A percentile compares a stretch with the other conserved stretches of the same genome.
Evolutionary conservation across 2,329 filamentous ascomycete species (phyloP).

Genomic region (Monosporascus ibericus): DNA sequence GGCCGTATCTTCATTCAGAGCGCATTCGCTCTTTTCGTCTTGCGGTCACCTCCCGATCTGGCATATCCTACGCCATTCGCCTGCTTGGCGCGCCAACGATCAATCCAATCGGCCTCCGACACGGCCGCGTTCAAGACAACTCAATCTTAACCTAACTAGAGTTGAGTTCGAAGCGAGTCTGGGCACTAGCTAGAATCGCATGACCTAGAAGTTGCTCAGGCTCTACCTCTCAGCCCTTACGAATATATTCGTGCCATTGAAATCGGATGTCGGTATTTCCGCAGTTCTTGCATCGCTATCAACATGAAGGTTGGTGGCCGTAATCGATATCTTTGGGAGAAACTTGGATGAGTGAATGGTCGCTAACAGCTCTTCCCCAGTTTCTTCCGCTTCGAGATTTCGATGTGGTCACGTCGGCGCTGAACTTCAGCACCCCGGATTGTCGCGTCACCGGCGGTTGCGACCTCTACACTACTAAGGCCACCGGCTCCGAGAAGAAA

Average conservation of each 20-base stretch:
- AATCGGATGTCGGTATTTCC: conserved; percentile 1
- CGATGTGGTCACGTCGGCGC: conserved; percentile 82
- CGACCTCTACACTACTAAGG: conserved; percentile 96
- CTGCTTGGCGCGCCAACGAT: too few relatives aligned
- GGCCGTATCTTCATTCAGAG: neutral
- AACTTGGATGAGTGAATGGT: neutral
- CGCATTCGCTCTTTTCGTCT: neutral
- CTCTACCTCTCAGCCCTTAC: neutral
- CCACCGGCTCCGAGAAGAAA: conserved; percentile 92
- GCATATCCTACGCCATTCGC: neutral
- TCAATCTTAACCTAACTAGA: neutral
- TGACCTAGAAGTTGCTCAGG: neutral
- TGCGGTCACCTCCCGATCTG: neutral
- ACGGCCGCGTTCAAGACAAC: too few relatives aligned
- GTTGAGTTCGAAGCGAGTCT: neutral
- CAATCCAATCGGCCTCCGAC: too few relatives aligned
- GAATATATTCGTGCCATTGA: conserved; percentile 2
- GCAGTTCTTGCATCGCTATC: conserved; percentile 1
- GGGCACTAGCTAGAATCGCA: neutral
- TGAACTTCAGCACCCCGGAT: conserved; percentile 94
- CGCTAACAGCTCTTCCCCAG: conserved; percentile 38
- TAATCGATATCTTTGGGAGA: neutral
- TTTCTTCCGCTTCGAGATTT: conserved; percentile 89
- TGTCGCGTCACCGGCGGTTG: conserved; percentile 89
- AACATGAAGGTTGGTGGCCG: conserved; percentile 23